Percentiles rank a stretch among this genome's conserved stretches.
Conservation (phyloP, 148 eudicot species). For the Limonium bicolor region DNA sequence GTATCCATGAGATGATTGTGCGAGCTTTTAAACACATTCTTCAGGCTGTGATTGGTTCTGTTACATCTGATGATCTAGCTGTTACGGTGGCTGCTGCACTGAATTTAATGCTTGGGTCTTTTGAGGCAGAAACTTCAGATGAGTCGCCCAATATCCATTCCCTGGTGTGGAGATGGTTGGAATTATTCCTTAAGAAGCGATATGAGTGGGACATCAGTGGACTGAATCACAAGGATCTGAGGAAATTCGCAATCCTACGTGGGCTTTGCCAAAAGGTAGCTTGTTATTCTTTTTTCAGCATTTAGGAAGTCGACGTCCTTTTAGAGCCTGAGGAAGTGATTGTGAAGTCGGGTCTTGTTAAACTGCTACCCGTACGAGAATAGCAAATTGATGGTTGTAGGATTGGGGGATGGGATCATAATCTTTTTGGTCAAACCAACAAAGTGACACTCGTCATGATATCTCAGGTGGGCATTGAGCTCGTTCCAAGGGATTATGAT, state of each 20-base stretch:
- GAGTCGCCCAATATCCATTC: constrained; percentile 32
- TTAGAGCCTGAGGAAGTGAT: no score
- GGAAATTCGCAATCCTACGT: constrained; percentile 90
- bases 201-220: constrained; percentile 83
- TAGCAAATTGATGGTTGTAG: no score
- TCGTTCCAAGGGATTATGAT: constrained; percentile 92
- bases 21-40: constrained; percentile 97
- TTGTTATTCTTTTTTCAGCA: not conserved
- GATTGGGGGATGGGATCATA: no score
- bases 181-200: constrained; percentile 63
- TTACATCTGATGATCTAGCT: constrained; percentile 53
- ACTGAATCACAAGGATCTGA: constrained; percentile 64
- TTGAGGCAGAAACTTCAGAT: constrained; percentile 26
- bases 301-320: no score
- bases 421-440: no score
- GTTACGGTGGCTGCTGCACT: constrained; percentile 62
- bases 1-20: constrained; percentile 98
- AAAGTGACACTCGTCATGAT: no score
- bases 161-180: constrained; percentile 74
- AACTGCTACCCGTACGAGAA: no score
- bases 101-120: constrained; percentile 81
- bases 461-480: constrained; percentile 86
- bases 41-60: constrained; percentile 89
- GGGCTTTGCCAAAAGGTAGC: constrained; percentile 96
- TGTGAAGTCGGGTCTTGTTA: no score